Base-by-base conservation (phyloP, 768 basidiomycete species). In the Leucocoprinus leucothites region DNA sequence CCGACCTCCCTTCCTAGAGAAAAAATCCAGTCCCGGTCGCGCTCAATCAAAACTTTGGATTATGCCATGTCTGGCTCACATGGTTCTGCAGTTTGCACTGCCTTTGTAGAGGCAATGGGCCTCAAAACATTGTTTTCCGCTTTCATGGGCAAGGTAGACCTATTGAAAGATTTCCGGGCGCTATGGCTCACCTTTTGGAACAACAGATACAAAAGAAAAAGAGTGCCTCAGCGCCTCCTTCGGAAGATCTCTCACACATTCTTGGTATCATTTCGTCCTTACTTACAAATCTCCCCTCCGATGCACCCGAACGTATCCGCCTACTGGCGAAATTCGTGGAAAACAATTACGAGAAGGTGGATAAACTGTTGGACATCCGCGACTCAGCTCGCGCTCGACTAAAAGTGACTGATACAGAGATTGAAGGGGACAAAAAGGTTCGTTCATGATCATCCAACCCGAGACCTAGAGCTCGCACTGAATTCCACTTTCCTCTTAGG, bases 241-340 rank as follows among this genome's bases (percentile, higher is more conserved):
- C 85, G 1, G 92, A 97, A 69, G 94, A 98, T 59, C 84, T 82
- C 24, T 82, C 88, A 14, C 97, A 99, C 67, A 81, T 92, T 21
- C 79, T 99, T 25, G 89, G 94, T 44, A 89, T 96, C 56, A 80
- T 91, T 26, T 87, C 89, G 1, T 97, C 96, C 0, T 77, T 98
- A 22, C 83, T 94, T 61, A 88, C 89, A 7, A 94, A 91, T 61
- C 82, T 98, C 8, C 79, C 87, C 3, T 94, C 94, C 1, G 94
- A 95, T 53, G 90, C 94, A 5, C 78, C 84, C 0, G 76, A 81
- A 25, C 85, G 92, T 16, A 83, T 90, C 51, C 85, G 97, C 11
- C 72, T 98, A 16, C 73, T 99, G 14, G 77, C 92, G 5, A 99
- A 99, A 70, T 99, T 98, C 62, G 93, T 97, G 13, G 96, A 98